Percentiles rank a stretch among this genome's conserved stretches.
Evolutionary conservation across 768 basidiomycete species (phyloP).

Genomic region (Mycena sanguinolenta): DNA sequence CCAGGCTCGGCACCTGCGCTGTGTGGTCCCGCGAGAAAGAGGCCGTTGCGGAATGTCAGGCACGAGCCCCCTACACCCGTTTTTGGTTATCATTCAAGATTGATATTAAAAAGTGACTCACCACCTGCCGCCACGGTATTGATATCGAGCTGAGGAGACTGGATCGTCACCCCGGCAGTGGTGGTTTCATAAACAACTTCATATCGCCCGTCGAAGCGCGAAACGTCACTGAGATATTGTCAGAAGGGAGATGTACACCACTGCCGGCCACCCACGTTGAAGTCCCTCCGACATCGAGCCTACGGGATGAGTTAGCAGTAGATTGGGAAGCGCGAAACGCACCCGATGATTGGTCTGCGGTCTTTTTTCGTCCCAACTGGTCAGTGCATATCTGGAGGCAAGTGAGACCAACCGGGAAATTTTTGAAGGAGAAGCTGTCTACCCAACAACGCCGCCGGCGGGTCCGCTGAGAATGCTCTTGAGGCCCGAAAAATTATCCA

Average conservation of each 20-base stretch:
- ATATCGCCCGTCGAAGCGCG: conserved; percentile 90
- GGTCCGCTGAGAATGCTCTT: conserved; percentile 95
- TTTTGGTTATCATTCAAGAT: too few species aligned
- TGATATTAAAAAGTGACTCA: too few species aligned
- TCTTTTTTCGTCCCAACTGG: conserved; percentile 86
- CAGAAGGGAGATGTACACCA: background rate
- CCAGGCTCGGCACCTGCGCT: conserved; percentile 96
- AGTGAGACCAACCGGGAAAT: background rate
- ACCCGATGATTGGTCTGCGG: conserved; percentile 88
- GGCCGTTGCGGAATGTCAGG: conserved; percentile 88
- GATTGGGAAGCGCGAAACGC: conserved; percentile 43
- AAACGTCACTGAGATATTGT: conserved; percentile 70
- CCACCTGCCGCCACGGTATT: conserved; percentile 97
- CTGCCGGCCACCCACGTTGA: conserved; percentile 62
- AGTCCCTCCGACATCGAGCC: conserved; percentile 94
- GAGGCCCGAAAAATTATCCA: conserved; percentile 89
- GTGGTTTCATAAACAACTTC: conserved; percentile 97
- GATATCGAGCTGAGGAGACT: conserved; percentile 94
- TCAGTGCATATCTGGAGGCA: conserved; percentile 73
- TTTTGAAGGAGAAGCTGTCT: background rate
- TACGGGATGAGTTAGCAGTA: conserved; percentile 43
- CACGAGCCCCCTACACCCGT: conserved; percentile 70
- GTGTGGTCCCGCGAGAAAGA: conserved; percentile 93
- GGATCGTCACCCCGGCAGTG: conserved; percentile 93
- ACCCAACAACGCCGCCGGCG: conserved; percentile 94